Evolutionary conservation across 1,284 basidiomycete species (phyloP), one percentile per base, ranked within the genome.

Genomic region (Cryptococcus jaspeensis): DNA sequence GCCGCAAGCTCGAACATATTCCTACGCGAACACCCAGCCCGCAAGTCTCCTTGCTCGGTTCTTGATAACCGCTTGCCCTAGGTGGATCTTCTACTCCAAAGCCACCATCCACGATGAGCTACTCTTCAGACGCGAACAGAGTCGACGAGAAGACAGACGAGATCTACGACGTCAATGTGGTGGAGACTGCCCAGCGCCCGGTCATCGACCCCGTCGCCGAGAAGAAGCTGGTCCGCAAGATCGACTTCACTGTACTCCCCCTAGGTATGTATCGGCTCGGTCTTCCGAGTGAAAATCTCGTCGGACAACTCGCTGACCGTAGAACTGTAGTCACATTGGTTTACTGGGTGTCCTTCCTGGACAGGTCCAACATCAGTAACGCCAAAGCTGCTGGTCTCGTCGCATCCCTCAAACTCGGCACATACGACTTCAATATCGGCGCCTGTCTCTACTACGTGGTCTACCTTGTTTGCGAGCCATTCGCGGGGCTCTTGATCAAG

Each of bases 401-500:
- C 39, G 59, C 58, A 20, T 49, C 50, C 50, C 53, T 66, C 32
- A 45, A 45, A 64, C 43, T 65, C 18, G 45, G 58, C n/a, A 60
- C 60, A 4, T 60, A 60, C 53, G 50, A 59, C 22, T 66, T 62
- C 55, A 66, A 66, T 47, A 52, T 60, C 41, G 54, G 63, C 7
- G 54, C 63, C 7, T 62, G 62, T 0, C 22, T 43, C 12, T 64
- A 64, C 54, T 64, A 65, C 52, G 55, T 62, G 8, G 40, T 53
- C 6, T 67, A 67, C 50, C 59, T 67, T 22, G 22, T 70, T 22
- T 61, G 58, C 52, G 69, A 70, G 49, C 59, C 35, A 16, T 49
- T 13, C 53, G 67, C 62, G 50, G 65, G 59, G 49, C 54, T 55
- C 5, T 53, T 49, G 51, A 60, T 50, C 53, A 64, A 40, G 53